A percentile compares a stretch with the other conserved stretches of the same genome.
These are phyloP conservation scores for Solanum medicagineum DNA, from an alignment of 257 asterid genomes.

Conservation along the genomic window DNA sequence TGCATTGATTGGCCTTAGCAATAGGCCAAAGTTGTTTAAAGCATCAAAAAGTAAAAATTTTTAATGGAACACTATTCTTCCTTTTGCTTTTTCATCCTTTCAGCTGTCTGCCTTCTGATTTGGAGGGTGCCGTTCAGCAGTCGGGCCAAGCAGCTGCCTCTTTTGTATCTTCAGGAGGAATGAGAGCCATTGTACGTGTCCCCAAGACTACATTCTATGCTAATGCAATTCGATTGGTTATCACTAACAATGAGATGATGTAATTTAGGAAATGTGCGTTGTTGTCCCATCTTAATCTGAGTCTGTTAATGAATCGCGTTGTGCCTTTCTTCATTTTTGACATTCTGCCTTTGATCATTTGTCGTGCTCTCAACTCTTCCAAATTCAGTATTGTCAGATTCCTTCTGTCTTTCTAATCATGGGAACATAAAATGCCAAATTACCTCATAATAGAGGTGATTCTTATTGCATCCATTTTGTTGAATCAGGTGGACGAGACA, in stretches of 20 bases:
- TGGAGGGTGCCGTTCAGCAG: constrained; percentile 93
- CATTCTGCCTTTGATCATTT: background rate
- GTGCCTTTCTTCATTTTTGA: background rate
- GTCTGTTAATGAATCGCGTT: background rate
- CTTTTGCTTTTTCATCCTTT: constrained; percentile 9
- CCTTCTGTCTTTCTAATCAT: background rate
- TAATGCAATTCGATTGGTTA: background rate
- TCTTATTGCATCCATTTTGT: background rate
- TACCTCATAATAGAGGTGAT: background rate
- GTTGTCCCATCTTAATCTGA: background rate
- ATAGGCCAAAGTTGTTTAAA: background rate
- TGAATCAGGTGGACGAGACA: background rate
- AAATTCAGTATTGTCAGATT: background rate
- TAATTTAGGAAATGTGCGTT: background rate
- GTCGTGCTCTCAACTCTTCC: background rate
- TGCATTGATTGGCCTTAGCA: background rate
- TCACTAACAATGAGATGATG: background rate
- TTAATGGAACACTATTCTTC: background rate
- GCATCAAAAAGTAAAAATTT: background rate
- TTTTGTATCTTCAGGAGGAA: constrained; percentile 80
- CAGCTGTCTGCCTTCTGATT: constrained; percentile 89
- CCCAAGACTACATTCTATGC: background rate
- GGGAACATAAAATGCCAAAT: background rate
- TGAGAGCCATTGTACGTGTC: constrained; percentile 69
- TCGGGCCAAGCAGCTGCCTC: constrained; percentile 77